Evolutionary conservation across 345 rosid species (phyloP), one percentile per base, ranked within the genome.

Genomic region (Citrus reticulata): DNA sequence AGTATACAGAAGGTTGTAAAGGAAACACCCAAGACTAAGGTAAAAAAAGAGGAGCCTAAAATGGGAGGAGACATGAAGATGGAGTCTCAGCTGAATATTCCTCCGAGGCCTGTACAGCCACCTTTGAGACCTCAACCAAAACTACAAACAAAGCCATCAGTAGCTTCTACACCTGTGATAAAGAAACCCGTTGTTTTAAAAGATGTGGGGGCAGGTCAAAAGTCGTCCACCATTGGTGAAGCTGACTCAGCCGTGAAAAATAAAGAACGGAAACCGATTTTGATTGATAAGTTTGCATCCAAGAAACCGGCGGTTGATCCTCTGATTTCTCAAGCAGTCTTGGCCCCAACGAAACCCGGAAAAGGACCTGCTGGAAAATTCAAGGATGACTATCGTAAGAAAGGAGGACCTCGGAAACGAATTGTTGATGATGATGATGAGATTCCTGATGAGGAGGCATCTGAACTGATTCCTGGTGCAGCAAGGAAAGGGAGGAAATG

Each of bases 401-500:
- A 86, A 86, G 86, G 91, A 83, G 87, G 83, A 70, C 84, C 84
- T 51, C 83, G 96, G 81, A 84, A 95, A 81, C 90, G 94, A 80
- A 78, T 87, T 24, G 82, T 85, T 76, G 60, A 83, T 54, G 81
- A 89, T 68, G 86, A 88, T 64, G 91, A 88, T 19, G 92, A 79
- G 73, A 84, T 88, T 85, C 84, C 82, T 7, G 98, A 95, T 81
- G 98, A 95, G 72, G 98, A 93, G 76, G 65, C 95, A 20, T 90
- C 92, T 54, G 90, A 90, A 35, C 78, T 90, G 61, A 90, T 90
- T 81, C 91, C 91, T 68, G 92, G 95, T 78, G 85, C 91, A 4
- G 91, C 87, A 19, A 90, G 95, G 80, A 96, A 90, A 87, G 98
- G 99, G 84, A 90, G 99, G 88, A 96, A 93, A 85, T 94, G 98